Percentiles rank a stretch among this genome's conserved stretches.
These are phyloP conservation scores for Acer saccharum DNA, from an alignment of 345 rosid genomes.

Conservation along the genomic window DNA sequence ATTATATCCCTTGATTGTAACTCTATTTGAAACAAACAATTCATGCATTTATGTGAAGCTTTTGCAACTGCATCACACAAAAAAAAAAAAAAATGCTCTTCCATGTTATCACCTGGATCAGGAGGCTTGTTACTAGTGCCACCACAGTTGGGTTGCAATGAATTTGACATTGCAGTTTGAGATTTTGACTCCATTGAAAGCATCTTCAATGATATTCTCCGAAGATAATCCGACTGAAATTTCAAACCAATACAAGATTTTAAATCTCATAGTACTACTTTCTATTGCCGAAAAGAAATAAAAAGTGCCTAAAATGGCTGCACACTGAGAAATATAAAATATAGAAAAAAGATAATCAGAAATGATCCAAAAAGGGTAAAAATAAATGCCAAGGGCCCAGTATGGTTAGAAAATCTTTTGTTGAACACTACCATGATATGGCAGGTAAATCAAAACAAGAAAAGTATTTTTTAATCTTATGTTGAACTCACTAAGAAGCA, in stretches of 20 bases:
- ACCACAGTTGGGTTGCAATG: constrained; percentile 41
- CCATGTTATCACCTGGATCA: constrained; percentile 55
- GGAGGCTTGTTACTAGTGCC: constrained; percentile 48
- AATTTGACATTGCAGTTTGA: constrained; percentile 45
- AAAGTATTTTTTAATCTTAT: not conserved
- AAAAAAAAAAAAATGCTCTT: constrained; percentile 3
- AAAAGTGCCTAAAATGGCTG: not conserved
- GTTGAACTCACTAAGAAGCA: too few relatives aligned
- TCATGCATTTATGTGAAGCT: constrained; percentile 13
- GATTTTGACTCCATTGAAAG: constrained; percentile 78
- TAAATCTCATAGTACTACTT: not conserved
- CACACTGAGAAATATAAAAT: not conserved
- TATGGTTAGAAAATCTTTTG: not conserved
- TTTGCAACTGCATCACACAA: not conserved
- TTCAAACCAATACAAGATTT: constrained; percentile 11
- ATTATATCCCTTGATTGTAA: not conserved
- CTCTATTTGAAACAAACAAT: not conserved
- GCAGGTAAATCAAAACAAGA: not conserved
- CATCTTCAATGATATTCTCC: constrained; percentile 89
- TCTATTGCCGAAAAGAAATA: not conserved
- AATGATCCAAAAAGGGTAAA: not conserved
- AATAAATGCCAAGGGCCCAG: not conserved
- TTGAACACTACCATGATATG: not conserved
- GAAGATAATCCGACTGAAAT: constrained; percentile 76
- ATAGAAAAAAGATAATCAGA: not conserved